Evolutionary conservation across 2,329 filamentous ascomycete species (phyloP), one percentile per base, ranked within the genome.

Genomic region (Claviceps cyperi): DNA sequence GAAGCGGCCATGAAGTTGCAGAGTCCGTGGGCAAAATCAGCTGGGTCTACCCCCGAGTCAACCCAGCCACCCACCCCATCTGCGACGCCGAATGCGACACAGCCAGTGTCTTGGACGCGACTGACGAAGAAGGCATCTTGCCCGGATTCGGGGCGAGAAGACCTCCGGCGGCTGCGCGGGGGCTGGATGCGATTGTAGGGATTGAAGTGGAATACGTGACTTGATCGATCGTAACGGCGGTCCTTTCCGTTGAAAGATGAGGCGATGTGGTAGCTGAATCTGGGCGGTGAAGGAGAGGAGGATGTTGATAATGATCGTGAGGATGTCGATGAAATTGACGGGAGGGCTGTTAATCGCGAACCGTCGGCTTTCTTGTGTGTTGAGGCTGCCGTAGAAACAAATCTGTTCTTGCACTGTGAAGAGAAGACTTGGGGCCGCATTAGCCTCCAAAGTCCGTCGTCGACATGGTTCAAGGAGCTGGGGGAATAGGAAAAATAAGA

Each of bases 61-160:
- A 84, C 80, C 90, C 92, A 98, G 37, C 92, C 92, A 46, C 92
- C 92, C 0, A 98, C 92, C 11, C 92, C 92, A 64, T 98, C 92
- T 49, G 90, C 89, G 22, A 98, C 79, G 17, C 88, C 92, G 57
- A 98, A 83, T 0, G 90, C 87, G 11, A 95, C 77, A 40, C 81
- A 75, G 38, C 80, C 75, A 1, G 76, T 77, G 55, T 81, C 78
- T 48, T 85, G 86, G n/a, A 96, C 72, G 22, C 82, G 80, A 61
- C 84, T 79, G 58, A 92, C 84, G 67, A 98, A 98, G 71, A 96
- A 97, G 51, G 92, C 87, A 74, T 98, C 92, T 67, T 98, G 90
- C 15, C 92, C 92, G 47, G 86, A 92, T 52, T 80, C 83, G 47
- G 84, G 86, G 22, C 85, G 80, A 32, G 62, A 60, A 36, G 64